phyloP scores from a whole-genome alignment of 306 rosid species.

The Dicorynia guianensis region DNA sequence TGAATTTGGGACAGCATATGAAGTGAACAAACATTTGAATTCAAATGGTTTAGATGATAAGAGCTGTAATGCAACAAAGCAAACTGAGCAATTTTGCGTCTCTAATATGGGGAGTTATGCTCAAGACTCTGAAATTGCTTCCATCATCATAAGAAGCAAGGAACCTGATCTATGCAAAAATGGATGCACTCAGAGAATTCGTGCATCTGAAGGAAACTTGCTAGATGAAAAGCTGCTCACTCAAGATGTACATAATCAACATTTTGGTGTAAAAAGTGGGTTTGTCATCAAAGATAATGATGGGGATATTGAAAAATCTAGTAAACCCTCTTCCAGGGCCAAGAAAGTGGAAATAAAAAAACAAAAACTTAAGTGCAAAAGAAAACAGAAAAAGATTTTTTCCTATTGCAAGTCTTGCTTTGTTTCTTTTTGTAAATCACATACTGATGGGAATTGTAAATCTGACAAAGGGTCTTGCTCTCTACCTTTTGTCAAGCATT shows the following conservation, averaged over 20 bases:
- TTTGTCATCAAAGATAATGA: conserved; percentile 38
- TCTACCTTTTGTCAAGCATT: conserved; percentile 41
- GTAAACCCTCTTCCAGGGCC: conserved; percentile 10
- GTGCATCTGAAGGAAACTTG: conserved; percentile 69
- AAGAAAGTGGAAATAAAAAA: conserved; percentile 44
- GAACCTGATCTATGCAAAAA: conserved; percentile 61
- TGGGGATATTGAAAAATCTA: conserved; percentile 41
- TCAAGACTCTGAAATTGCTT: conserved; percentile 57
- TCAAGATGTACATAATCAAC: conserved; percentile 41
- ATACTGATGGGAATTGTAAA: conserved; percentile 18
- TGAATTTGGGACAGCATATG: conserved; percentile 45
- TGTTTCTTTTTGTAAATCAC: conserved; percentile 42
- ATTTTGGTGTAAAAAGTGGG: conserved; percentile 43
- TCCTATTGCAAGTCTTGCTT: conserved; percentile 38
- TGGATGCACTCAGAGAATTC: conserved; percentile 71
- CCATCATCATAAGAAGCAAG: conserved; percentile 59
- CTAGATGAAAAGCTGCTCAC: conserved; percentile 47
- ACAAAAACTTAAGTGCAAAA: conserved; percentile 42
- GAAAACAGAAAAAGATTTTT: conserved; percentile 43
- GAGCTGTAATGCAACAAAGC: conserved; percentile 40
- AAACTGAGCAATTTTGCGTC: conserved; percentile 39
- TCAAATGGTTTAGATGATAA: conserved; percentile 37
- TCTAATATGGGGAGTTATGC: conserved; percentile 48
- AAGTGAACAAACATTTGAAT: conserved; percentile 34
- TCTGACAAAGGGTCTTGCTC: conserved; percentile 39